Evolutionary conservation across 768 basidiomycete genomes (phyloP), one percentile per base, ranked within the genome.

Genomic region (Mrakia frigida): DNA sequence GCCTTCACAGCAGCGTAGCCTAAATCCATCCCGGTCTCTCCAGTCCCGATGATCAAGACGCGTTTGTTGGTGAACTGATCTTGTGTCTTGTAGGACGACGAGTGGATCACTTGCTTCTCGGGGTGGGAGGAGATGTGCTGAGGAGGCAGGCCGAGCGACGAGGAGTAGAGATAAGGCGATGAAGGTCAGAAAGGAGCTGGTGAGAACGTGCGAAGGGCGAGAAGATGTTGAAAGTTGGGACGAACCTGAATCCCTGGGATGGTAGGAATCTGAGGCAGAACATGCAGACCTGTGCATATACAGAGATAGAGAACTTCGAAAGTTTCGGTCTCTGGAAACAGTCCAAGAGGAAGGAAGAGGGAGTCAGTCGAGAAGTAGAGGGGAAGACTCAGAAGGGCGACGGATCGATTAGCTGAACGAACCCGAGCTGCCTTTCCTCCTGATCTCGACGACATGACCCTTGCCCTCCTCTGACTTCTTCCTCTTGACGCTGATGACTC

Each of bases 11-110:
- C 78, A 76, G 83, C 84, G 75, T 85, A 85, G 1, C 80, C 87
- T 25, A 90, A 81, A 78, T 90, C 89, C 87, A 88, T 87, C 2
- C 88, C 88, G 7, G 89, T 90, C 81, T 90, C 89, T 2, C 89
- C 89, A 14, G 86, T 87, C 0, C 89, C 89, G 25, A 89, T 83
- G 33, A 90, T 85, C 83, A 89, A 83, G 31, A 90, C 86, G 33
- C 84, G 83, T 78, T 86, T 85, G 35, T 85, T 86, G 21, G 77
- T 63, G 14, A 89, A 82, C 78, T 88, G 86, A 0, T 81, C 79
- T 21, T 86, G 85, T 7, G 81, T 79, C 79, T 89, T 89, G 83
- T 89, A 89, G 50, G 85, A 80, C 6, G 82, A 81, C 2, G 88
- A 89, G 80, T 90, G 89, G 72, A 87, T 84, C 2, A 84, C 83